Conservation (phyloP, 176 grass and related monocot species). For the Chrysopogon serrulatus region DNA sequence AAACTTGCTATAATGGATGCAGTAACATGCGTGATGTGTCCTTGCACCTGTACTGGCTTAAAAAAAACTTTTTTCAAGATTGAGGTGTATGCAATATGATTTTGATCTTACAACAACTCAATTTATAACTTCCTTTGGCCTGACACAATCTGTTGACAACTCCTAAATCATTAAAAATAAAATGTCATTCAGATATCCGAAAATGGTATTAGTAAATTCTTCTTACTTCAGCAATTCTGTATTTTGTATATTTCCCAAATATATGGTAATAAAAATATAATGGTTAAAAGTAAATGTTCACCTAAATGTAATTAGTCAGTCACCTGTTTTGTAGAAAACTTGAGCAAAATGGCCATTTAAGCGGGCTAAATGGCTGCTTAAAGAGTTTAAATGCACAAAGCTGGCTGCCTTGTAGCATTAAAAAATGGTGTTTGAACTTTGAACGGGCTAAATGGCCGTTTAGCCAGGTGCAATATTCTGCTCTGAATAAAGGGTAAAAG, state of each 20-base stretch:
- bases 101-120: background rate
- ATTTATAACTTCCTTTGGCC: background rate
- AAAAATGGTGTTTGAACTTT: background rate
- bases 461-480: background rate
- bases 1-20: background rate
- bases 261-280: background rate
- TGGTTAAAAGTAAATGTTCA: background rate
- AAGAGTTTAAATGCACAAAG: background rate
- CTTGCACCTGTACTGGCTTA: background rate
- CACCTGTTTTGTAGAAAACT: background rate
- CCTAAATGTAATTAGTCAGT: background rate
- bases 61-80: background rate
- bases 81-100: background rate
- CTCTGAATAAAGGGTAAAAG: background rate
- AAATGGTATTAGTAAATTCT: background rate
- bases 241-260: background rate
- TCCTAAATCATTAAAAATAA: background rate
- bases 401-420: background rate
- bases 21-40: background rate
- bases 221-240: background rate
- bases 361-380: background rate
- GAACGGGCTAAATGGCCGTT: background rate
- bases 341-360: background rate
- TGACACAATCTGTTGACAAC: background rate
- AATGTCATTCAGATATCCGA: background rate